Base-by-base conservation (phyloP, 192 early-diverging fungal species). In the Rhizophagus clarus region DNA sequence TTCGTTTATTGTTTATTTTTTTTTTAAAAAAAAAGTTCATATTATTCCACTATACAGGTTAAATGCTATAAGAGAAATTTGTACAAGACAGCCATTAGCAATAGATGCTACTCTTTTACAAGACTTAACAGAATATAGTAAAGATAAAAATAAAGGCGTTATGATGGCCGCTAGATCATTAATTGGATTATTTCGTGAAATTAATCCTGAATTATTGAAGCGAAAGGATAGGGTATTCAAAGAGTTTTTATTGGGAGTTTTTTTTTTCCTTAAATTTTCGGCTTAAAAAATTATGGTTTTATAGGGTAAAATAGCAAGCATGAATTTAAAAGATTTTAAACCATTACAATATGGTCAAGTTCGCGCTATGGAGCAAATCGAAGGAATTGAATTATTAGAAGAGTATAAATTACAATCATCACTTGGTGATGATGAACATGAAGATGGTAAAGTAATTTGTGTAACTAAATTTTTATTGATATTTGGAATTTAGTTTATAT, bases 161-260 rank as follows among this genome's bases (percentile, higher is more conserved):
- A 95, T 95, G 91, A 96, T 94, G 87, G 98, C 95, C 4, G 95
- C 95, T 2, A 88, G 97, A 67, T 93, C 96, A 6, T 84, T 99
- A 81, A 91, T 99, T 73, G 87, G 88, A 31, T 89, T 99, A n/a
- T 99, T 93, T 90, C 87, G 98, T 29, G 96, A 99, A 78, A 83
- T 97, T 75, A 99, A 99, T 85, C 98, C 98, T 7, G 93, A 96
- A 85, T 83, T 99, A 89, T 89, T 99, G 26, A 88, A 90, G 66
- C 94, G 95, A 82, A 96, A 96, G 83, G 97, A 99, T 79, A 89
- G 98, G 62, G 77, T 79, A 79, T n/a, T n/a, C n/a, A 69, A 70
- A 56, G 15, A 56, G 51, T 28, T 29, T 66, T 40, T n/a, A n/a
- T n/a, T 40, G 37, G 37, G 37, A 40, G 5, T 14, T 66, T 66